These are phyloP conservation scores for Pedinophyceae sp. DNA, from an alignment of 139 green algal genomes.

Conservation along the genomic window DNA sequence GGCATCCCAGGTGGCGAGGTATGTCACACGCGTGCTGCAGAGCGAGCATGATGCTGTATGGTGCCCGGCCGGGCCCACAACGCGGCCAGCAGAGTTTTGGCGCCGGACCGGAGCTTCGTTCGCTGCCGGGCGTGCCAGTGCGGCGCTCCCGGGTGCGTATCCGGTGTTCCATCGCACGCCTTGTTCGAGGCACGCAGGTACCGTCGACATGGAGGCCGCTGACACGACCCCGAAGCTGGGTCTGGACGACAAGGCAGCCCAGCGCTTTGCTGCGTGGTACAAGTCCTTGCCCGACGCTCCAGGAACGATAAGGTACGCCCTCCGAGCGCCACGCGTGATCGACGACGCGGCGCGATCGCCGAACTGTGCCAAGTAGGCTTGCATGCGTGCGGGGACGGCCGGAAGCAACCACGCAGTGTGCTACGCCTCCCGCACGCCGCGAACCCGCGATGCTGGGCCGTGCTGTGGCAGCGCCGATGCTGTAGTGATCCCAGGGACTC, in stretches of 20 bases:
- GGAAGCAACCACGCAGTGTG: neutral
- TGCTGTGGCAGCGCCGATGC: neutral
- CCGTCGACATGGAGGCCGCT: too few relatives aligned
- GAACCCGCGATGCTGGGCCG: neutral
- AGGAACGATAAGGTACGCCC: too few relatives aligned
- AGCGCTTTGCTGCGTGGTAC: conserved; percentile 30
- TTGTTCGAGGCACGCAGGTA: too few relatives aligned
- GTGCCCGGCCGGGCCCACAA: too few relatives aligned
- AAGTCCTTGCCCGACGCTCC: conserved; percentile 12
- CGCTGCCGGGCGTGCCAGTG: too few relatives aligned
- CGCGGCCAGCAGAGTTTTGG: too few relatives aligned
- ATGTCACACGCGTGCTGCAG: too few relatives aligned
- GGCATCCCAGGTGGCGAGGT: too few relatives aligned
- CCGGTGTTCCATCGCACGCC: too few relatives aligned
- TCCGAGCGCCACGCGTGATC: neutral
- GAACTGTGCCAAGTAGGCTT: neutral
- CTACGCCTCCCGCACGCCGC: neutral
- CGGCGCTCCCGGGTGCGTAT: too few relatives aligned
- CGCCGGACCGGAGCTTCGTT: too few relatives aligned
- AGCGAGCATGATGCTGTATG: too few relatives aligned
- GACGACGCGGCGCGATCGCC: neutral
- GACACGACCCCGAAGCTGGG: conserved; percentile 28
- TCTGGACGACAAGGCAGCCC: conserved; percentile 18
- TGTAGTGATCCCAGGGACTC: neutral
- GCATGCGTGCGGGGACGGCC: neutral